phyloP scores from a whole-genome alignment of 1,284 basidiomycete genomes.

The Melampsora americana region DNA sequence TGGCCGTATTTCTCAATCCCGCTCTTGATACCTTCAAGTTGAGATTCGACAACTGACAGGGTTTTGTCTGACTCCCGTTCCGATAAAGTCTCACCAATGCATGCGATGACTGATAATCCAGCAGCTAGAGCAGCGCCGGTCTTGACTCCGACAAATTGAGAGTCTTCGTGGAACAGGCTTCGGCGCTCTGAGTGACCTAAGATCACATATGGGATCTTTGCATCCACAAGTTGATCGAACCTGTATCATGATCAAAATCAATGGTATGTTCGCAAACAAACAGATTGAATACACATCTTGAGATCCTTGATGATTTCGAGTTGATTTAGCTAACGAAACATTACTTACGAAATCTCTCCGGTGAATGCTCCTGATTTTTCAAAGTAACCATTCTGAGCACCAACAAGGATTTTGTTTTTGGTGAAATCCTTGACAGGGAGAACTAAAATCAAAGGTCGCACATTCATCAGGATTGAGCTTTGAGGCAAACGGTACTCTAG shows the following conservation, averaged over 20 bases:
- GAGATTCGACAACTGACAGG: slow-evolving; percentile 72
- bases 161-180: slow-evolving; percentile 83
- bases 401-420: slow-evolving; percentile 62
- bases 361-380: slow-evolving; percentile 88
- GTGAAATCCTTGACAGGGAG: slow-evolving; percentile 11
- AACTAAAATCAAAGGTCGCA: neutral
- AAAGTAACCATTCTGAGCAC: slow-evolving; percentile 89
- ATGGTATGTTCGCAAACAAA: slow-evolving; percentile 2
- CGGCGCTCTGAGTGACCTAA: slow-evolving; percentile 97
- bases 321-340: neutral
- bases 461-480: neutral
- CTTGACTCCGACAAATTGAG: slow-evolving; percentile 79
- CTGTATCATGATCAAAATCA: slow-evolving; percentile 55
- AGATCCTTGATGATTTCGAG: neutral
- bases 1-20: slow-evolving; percentile 64
- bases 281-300: neutral
- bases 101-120: slow-evolving; percentile 83
- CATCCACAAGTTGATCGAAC: slow-evolving; percentile 77
- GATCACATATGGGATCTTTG: slow-evolving; percentile 84
- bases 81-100: slow-evolving; percentile 88
- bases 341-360: slow-evolving; percentile 76
- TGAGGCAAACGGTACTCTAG: slow-evolving; percentile 57
- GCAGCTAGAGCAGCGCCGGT: slow-evolving; percentile 72
- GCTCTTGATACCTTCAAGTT: slow-evolving; percentile 73
- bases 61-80: slow-evolving; percentile 82